Evolutionary conservation across 2,329 filamentous ascomycete species (phyloP).

Genomic region (Monilinia vaccinii-corymbosi): DNA sequence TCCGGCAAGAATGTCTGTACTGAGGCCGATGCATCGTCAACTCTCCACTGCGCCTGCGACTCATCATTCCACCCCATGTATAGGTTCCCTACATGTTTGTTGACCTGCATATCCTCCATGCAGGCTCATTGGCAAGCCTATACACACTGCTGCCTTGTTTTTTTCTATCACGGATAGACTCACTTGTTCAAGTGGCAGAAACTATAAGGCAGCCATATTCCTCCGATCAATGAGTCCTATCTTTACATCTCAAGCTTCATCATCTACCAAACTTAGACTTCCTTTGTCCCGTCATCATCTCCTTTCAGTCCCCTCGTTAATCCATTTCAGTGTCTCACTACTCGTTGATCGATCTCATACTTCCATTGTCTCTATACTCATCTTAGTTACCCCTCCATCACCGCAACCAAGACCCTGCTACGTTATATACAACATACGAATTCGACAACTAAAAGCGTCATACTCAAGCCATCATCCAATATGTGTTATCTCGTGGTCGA

Average conservation of each 20-base stretch:
- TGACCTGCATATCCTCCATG: slow-evolving; percentile 24
- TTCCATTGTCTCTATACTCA: slow-evolving; percentile 9
- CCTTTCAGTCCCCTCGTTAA: slow-evolving; percentile 23
- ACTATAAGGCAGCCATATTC: slow-evolving; percentile 29
- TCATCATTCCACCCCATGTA: slow-evolving; percentile 18
- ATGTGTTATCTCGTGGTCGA: slow-evolving; percentile 68
- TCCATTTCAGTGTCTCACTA: slow-evolving; percentile 26
- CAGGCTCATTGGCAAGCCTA: slow-evolving; percentile 12
- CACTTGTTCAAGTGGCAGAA: slow-evolving; percentile 14
- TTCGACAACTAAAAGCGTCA: background rate
- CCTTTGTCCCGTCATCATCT: slow-evolving; percentile 26
- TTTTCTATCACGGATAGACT: slow-evolving; percentile 13
- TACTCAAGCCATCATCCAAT: slow-evolving; percentile 19
- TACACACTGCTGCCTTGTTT: slow-evolving; percentile 24
- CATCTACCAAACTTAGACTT: slow-evolving; percentile 23
- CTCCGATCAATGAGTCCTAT: slow-evolving; percentile 27
- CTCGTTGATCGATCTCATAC: slow-evolving; percentile 6
- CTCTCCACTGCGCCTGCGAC: slow-evolving; percentile 21
- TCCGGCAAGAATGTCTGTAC: slow-evolving; percentile 11
- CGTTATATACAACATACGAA: background rate
- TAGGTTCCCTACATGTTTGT: slow-evolving; percentile 20
- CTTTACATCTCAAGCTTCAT: slow-evolving; percentile 23
- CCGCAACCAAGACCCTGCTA: background rate
- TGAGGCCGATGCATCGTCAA: slow-evolving; percentile 15
- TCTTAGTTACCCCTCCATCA: slow-evolving; percentile 6